Evolutionary conservation across 495 filamentous ascomycete species (phyloP), one percentile per base, ranked within the genome.

Genomic region (Annulohypoxylon stygium): DNA sequence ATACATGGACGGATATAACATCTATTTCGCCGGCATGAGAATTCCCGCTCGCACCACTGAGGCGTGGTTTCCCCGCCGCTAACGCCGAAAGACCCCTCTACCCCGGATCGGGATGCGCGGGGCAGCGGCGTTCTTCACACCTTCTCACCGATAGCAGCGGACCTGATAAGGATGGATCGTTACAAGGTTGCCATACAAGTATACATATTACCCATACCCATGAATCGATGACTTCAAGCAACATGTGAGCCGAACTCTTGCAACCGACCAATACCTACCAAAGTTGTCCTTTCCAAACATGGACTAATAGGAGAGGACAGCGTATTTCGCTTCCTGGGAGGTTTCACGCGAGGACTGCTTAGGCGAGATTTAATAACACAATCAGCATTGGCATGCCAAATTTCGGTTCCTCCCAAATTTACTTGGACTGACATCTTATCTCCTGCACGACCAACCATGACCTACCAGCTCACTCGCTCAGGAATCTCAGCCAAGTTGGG

Each of bases 71-170:
- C 25, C 25, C 50, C 25, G 50, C 50, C 25, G 50, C 25, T 54
- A 30, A 30, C 23, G 50, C 50, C 50, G 50, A 30, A 7, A 33
- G 12, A 20, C n/a, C 26, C 26, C 20, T 47, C 30, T 25, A 63
- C 18, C 2, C 60, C 60, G 60, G 60, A 63, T 50, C 45, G 45
- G 41, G 30, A 26, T 50, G 30, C 20, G 10, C 25, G 39, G 48
- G 18, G 7, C 26, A 14, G 14, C 25, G 43, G 34, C 37, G 20
- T 34, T 33, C 55, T 30, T 61, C 55, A 45, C 41, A 33, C 14
- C 57, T 62, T 62, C 57, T 25, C 25, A 23, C 34, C 58, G 45
- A 25, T 36, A 53, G 8, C 8, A 57, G 16, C 53, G 53, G 26
- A 33, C 53, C 12, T 54, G 11, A 54, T 54, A 33, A 10, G 14